Evolutionary conservation across 2,329 filamentous ascomycete species (phyloP), one percentile per base, ranked within the genome.

Genomic region (Trichoderma atroviride): DNA sequence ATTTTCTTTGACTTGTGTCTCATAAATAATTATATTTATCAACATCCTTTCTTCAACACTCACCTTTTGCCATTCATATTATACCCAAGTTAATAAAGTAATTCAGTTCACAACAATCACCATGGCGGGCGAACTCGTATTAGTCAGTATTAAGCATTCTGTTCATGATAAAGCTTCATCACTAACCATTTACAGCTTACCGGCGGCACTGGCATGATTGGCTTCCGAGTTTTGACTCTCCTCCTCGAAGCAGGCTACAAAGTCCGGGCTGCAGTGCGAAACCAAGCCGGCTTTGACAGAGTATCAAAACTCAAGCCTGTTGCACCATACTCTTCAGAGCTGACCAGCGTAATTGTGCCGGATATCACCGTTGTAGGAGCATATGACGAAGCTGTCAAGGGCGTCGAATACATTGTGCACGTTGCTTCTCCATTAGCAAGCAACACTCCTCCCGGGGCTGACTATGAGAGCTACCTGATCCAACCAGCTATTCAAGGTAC

Each of bases 321-420:
- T 19, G 43, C 43, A 4, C 43, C 53, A 0, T 69, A 69, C 13
- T 58, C 68, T 22, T 69, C 65, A 2, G 71, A 73, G n/a, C 73
- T 77, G 3, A 73, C 70, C 5, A 74, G 73, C 67, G 70, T 74
- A 33, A 63, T 80, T 37, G 78, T 84, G 2, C 78, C 80, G 2
- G 80, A 83, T 64, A 77, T 83, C 27, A 73, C 76, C 0, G 73
- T 71, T 4, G 72, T 75, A 0, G 76, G 76, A 19, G 81, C 82
- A 2, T 83, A 81, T 56, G 78, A 83, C 33, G 76, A 81, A 33
- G 81, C 80, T 13, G 76, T 82, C 69, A 73, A 78, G 40, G 64
- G 55, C 22, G 63, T 81, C 47, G 75, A 75, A 22, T 80, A 79
- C 70, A 76, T 84, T 67, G 73, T 80, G 31, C 76, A 78, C 62